Conservation (phyloP, 2,329 filamentous ascomycete species). For the Penicillium verrucosum region DNA sequence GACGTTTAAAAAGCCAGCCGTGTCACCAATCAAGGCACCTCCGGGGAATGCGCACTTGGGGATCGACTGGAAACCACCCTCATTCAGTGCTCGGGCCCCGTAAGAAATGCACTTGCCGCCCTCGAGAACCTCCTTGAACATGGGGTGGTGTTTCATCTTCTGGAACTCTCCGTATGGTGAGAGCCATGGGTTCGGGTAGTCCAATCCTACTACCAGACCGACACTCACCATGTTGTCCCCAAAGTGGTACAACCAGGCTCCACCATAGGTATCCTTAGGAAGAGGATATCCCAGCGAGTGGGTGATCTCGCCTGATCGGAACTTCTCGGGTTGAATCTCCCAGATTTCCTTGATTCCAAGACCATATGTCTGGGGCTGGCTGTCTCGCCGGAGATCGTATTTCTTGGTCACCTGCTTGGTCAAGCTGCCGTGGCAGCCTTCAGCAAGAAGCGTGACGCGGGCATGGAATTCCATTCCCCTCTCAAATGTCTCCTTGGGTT, state of each 20-base stretch:
- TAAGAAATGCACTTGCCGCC: conserved; percentile 98
- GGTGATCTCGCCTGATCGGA: conserved; percentile 76
- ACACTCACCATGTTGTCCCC: conserved; percentile 93
- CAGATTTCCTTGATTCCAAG: conserved; percentile 95
- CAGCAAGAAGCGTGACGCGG: conserved; percentile 81
- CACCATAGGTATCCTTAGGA: conserved; percentile 84
- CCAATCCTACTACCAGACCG: conserved; percentile 85
- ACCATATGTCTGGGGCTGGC: conserved; percentile 91
- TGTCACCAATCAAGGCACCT: conserved; percentile 91
- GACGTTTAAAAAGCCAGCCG: conserved; percentile 93
- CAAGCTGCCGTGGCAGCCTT: conserved; percentile 93
- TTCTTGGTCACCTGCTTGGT: conserved; percentile 94
- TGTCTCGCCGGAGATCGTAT: conserved; percentile 83
- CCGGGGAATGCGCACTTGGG: conserved; percentile 96
- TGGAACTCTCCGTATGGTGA: conserved; percentile 96
- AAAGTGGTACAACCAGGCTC: conserved; percentile 99
- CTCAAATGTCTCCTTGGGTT: conserved; percentile 86
- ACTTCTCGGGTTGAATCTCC: conserved; percentile 92
- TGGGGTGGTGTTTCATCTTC: conserved; percentile 96
- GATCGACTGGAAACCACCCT: conserved; percentile 96
- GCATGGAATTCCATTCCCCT: conserved; percentile 98
- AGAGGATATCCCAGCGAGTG: conserved; percentile 94
- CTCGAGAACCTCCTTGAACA: conserved; percentile 82
- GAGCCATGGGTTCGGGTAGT: conserved; percentile 95
- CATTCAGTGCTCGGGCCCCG: conserved; percentile 82